Evolutionary conservation across 768 basidiomycete species (phyloP).

Genomic region (Trichaptum fuscoviolaceum): DNA sequence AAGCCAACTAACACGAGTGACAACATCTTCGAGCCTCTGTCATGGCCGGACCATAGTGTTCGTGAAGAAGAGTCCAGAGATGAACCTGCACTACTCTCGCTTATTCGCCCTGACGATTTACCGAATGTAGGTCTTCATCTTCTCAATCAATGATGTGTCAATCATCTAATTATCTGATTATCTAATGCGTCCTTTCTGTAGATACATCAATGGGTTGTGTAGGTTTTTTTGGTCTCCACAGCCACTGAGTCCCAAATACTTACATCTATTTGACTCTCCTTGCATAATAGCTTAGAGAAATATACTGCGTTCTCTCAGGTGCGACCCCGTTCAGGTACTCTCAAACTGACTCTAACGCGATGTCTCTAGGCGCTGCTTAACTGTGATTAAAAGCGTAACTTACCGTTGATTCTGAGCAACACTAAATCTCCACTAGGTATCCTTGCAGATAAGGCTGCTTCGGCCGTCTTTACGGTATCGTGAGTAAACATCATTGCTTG

Average conservation of each 20-base stretch:
- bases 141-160: constrained; percentile 41
- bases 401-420: background rate
- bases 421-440: constrained; percentile 32
- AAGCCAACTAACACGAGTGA: constrained; percentile 27
- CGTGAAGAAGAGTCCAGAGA: background rate
- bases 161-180: constrained; percentile 38
- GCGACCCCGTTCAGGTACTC: constrained; percentile 9
- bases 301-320: constrained; percentile 39
- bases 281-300: constrained; percentile 35
- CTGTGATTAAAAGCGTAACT: background rate
- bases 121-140: constrained; percentile 1
- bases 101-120: constrained; percentile 8
- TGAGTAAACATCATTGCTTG: constrained; percentile 13
- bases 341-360: background rate
- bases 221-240: background rate
- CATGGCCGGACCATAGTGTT: constrained; percentile 27
- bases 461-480: constrained; percentile 28
- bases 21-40: constrained; percentile 44
- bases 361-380: background rate
- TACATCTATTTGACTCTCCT: background rate
- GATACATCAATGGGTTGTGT: constrained; percentile 8
- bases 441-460: constrained; percentile 41
- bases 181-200: constrained; percentile 25
- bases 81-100: background rate
- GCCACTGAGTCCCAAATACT: background rate